These are phyloP conservation scores for Crithidia brevicula DNA, from an alignment of 208 protist genomes.

Conservation along the genomic window DNA sequence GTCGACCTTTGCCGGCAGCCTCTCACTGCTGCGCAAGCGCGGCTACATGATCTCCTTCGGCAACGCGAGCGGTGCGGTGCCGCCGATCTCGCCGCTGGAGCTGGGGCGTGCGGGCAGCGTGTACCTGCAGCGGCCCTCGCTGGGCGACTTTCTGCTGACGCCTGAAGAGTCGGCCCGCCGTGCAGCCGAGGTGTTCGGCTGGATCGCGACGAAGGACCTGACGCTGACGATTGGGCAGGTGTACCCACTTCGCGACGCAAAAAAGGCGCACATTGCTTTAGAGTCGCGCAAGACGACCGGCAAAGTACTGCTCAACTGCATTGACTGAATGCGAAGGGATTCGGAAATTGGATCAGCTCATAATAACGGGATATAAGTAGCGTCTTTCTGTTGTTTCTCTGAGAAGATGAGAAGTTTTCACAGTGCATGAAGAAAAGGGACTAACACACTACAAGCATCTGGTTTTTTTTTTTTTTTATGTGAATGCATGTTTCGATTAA, in stretches of 20 bases:
- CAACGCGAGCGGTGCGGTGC: slow-evolving; percentile 89
- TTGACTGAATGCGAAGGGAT: slow-evolving; percentile 2
- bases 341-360: not conserved
- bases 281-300: slow-evolving; percentile 57
- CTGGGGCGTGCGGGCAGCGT: slow-evolving; percentile 70
- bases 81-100: slow-evolving; percentile 59
- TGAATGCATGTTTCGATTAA: too few relatives aligned
- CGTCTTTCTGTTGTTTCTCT: too few relatives aligned
- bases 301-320: slow-evolving; percentile 43
- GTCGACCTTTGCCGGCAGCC: slow-evolving; percentile 70
- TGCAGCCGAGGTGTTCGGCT: slow-evolving; percentile 61
- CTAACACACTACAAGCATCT: too few relatives aligned
- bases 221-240: slow-evolving; percentile 45
- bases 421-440: too few relatives aligned
- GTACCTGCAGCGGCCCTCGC: slow-evolving; percentile 78
- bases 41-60: slow-evolving; percentile 92
- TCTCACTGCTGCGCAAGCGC: slow-evolving; percentile 69
- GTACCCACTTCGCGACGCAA: slow-evolving; percentile 53
- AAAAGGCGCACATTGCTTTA: slow-evolving; percentile 57
- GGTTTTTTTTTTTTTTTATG: too few relatives aligned
- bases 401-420: too few relatives aligned
- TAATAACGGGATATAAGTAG: too few relatives aligned
- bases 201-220: slow-evolving; percentile 56
- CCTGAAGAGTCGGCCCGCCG: slow-evolving; percentile 52
- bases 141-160: slow-evolving; percentile 63